phyloP scores from a whole-genome alignment of 2,329 filamentous ascomycete species.

The Fusarium coffeatum region DNA sequence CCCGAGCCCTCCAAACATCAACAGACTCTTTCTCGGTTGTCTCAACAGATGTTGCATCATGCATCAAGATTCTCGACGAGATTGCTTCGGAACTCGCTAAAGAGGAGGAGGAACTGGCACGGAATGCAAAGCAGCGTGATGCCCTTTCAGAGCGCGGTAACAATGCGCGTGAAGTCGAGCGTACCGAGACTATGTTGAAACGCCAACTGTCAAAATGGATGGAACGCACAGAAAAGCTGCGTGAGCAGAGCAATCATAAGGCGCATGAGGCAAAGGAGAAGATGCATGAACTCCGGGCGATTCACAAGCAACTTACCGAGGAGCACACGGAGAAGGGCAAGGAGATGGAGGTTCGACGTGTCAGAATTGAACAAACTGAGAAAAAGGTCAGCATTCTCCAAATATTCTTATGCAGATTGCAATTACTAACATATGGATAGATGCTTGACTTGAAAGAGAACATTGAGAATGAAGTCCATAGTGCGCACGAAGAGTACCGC shows the following conservation, averaged over 20 bases:
- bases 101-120: constrained; percentile 89
- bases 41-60: constrained; percentile 84
- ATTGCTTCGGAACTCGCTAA: constrained; percentile 85
- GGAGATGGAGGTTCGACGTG: constrained; percentile 90
- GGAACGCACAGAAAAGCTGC: constrained; percentile 85
- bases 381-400: constrained; percentile 78
- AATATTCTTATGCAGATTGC: neutral
- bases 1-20: constrained; percentile 91
- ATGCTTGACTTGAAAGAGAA: constrained; percentile 98
- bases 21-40: constrained; percentile 90
- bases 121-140: constrained; percentile 84
- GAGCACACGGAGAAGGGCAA: constrained; percentile 88
- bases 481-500: constrained; percentile 91
- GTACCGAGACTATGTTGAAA: constrained; percentile 84
- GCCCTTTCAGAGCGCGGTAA: constrained; percentile 88
- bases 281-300: constrained; percentile 87
- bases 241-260: constrained; percentile 83
- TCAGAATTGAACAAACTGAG: constrained; percentile 97
- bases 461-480: constrained; percentile 93
- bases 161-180: constrained; percentile 90
- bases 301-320: constrained; percentile 83
- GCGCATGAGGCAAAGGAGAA: constrained; percentile 82
- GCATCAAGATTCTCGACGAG: constrained; percentile 90
- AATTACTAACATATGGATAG: constrained; percentile 60
- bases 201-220: constrained; percentile 87